These are phyloP conservation scores for Starmera caribaea DNA, from an alignment of 805 yeast species.

Conservation along the genomic window DNA sequence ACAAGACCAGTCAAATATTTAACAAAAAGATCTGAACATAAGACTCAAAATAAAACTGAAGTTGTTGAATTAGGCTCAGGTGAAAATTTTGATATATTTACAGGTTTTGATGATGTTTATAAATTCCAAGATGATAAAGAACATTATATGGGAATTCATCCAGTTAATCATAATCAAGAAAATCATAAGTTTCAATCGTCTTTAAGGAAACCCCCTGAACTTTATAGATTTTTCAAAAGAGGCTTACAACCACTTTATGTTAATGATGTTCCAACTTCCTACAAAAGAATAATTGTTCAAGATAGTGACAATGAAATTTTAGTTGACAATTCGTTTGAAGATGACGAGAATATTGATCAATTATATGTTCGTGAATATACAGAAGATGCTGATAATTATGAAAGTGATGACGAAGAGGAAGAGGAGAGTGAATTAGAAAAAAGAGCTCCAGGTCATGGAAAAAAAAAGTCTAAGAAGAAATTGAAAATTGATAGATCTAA, in stretches of 20 bases:
- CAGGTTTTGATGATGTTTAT: slow-evolving; percentile 1
- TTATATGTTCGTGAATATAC: neutral
- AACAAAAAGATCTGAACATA: slow-evolving; percentile 1
- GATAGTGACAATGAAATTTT: neutral
- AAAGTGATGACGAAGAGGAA: neutral
- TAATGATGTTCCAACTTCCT: too few relatives aligned
- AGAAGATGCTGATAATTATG: neutral
- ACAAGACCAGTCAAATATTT: slow-evolving; percentile 12
- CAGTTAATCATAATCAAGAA: neutral
- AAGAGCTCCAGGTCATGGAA: neutral
- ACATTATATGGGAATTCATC: neutral
- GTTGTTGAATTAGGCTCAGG: neutral
- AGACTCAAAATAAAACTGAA: neutral
- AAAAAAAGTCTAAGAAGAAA: neutral
- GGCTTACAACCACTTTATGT: too few relatives aligned
- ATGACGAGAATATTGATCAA: neutral
- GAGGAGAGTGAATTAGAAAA: neutral
- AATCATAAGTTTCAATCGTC: neutral
- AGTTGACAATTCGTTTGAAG: neutral
- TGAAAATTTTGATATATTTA: neutral
- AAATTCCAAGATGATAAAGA: neutral
- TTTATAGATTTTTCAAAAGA: too few relatives aligned
- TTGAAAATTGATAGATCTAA: neutral
- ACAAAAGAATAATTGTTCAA: neutral
- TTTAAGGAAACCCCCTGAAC: neutral